These are phyloP conservation scores for Yamadazyma oceani DNA, from an alignment of 1,139 yeast genomes.

Conservation along the genomic window DNA sequence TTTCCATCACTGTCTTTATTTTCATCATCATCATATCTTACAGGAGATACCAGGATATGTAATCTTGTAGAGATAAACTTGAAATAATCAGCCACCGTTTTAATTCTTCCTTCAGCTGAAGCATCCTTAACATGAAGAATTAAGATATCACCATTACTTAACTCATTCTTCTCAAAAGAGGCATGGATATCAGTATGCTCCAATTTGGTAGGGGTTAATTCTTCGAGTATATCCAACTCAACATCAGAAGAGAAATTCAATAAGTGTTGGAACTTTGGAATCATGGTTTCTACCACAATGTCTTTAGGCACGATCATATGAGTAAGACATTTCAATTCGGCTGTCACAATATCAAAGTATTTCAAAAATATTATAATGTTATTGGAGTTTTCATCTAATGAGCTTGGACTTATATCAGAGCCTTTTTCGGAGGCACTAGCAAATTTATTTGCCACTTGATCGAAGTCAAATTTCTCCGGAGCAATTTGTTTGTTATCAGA, in stretches of 20 bases:
- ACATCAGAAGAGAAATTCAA: conserved; percentile 47
- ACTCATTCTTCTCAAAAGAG: conserved; percentile 63
- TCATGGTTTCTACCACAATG: conserved; percentile 44
- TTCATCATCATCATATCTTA: conserved; percentile 28
- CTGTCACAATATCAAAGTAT: conserved; percentile 59
- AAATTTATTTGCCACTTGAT: conserved; percentile 19
- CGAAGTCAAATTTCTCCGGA: conserved; percentile 29
- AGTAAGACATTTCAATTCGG: conserved; percentile 60
- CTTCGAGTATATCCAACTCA: conserved; percentile 59
- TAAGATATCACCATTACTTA: conserved; percentile 78
- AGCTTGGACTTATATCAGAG: not conserved
- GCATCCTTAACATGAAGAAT: conserved; percentile 48
- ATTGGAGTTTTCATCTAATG: conserved; percentile 13
- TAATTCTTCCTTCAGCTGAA: conserved; percentile 21
- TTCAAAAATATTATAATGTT: conserved; percentile 63
- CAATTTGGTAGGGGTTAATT: conserved; percentile 63
- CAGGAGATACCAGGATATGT: conserved; percentile 55
- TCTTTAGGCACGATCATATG: conserved; percentile 58
- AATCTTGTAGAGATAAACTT: conserved; percentile 66
- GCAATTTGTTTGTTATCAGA: conserved; percentile 8
- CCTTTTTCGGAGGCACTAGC: not conserved
- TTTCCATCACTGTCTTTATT: conserved; percentile 3
- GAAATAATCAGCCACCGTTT: conserved; percentile 53
- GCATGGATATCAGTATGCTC: conserved; percentile 44
- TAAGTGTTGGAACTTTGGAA: conserved; percentile 41